Conservation (phyloP, 2,329 filamentous ascomycete species). For the Talaromyces sp. region DNA sequence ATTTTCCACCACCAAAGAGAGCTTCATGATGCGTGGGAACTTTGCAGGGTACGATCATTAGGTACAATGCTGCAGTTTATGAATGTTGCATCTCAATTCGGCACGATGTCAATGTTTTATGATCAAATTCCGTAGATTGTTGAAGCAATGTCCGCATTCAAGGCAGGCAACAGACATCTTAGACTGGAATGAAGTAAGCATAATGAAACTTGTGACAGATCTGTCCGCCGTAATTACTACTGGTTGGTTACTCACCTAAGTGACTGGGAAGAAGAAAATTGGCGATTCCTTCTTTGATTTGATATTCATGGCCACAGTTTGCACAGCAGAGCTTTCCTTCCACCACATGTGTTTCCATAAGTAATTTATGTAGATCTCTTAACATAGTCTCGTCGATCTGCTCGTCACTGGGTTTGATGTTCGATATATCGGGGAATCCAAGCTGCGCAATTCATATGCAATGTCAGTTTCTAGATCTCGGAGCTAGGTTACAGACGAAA, state of each 20-base stretch:
- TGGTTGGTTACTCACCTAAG: slow-evolving; percentile 54
- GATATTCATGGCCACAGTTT: slow-evolving; percentile 90
- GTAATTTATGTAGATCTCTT: slow-evolving; percentile 72
- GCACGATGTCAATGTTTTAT: background rate
- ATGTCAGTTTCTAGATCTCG: background rate
- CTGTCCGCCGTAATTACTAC: background rate
- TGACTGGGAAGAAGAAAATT: slow-evolving; percentile 95
- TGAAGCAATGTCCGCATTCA: background rate
- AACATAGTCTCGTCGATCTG: slow-evolving; percentile 68
- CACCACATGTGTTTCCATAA: slow-evolving; percentile 85
- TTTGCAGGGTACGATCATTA: background rate
- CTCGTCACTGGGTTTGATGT: slow-evolving; percentile 60
- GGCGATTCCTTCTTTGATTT: slow-evolving; percentile 90
- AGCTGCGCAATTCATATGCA: slow-evolving; percentile 52
- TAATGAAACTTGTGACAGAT: background rate
- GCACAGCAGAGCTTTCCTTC: slow-evolving; percentile 88
- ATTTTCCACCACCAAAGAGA: background rate
- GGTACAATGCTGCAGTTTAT: background rate
- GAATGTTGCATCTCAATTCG: background rate
- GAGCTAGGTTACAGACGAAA: background rate
- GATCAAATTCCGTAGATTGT: background rate
- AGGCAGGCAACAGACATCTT: background rate
- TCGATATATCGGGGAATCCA: slow-evolving; percentile 71
- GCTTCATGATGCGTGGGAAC: background rate
- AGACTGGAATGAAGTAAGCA: background rate